phyloP scores from a whole-genome alignment of 768 basidiomycete species.

The Hypsizygus marmoreus region DNA sequence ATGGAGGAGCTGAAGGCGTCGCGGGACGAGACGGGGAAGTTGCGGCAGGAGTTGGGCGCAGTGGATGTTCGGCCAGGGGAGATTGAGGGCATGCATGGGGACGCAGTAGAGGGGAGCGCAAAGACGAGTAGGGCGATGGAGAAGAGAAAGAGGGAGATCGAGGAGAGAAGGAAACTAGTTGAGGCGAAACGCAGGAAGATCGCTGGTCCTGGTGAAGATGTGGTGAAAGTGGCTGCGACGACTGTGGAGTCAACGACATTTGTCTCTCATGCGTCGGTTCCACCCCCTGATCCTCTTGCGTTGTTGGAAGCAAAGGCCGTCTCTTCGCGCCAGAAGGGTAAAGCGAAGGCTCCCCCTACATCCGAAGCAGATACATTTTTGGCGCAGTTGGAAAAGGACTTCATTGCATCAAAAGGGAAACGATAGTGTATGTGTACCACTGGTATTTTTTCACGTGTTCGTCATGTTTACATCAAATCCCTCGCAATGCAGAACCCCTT shows the following conservation, averaged over 20 bases:
- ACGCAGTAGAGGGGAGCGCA: constrained; percentile 27
- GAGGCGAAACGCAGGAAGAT: constrained; percentile 70
- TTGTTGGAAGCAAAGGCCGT: constrained; percentile 41
- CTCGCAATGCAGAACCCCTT: too few species aligned
- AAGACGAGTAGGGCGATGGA: constrained; percentile 60
- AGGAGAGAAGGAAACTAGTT: constrained; percentile 61
- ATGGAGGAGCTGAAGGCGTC: constrained; percentile 79
- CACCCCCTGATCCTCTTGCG: constrained; percentile 49
- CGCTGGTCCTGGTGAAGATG: constrained; percentile 12
- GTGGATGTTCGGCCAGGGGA: constrained; percentile 67
- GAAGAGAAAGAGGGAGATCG: constrained; percentile 74
- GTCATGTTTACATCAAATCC: too few species aligned
- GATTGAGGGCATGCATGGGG: constrained; percentile 68
- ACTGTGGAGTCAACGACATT: constrained; percentile 3
- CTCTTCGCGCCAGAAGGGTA: constrained; percentile 21
- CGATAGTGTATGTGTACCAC: too few species aligned
- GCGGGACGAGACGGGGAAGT: constrained; percentile 71
- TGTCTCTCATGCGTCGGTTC: neutral
- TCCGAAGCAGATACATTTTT: constrained; percentile 65
- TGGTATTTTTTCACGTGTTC: too few species aligned
- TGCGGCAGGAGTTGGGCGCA: constrained; percentile 61
- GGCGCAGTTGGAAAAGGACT: constrained; percentile 64
- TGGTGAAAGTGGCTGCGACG: constrained; percentile 6
- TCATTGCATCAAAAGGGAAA: constrained; percentile 42
- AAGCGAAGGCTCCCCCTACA: constrained; percentile 16